A percentile compares a stretch with the other conserved stretches of the same genome.
phyloP scores from a whole-genome alignment of 208 protist genomes.

The Endotrypanum monterogeii region DNA sequence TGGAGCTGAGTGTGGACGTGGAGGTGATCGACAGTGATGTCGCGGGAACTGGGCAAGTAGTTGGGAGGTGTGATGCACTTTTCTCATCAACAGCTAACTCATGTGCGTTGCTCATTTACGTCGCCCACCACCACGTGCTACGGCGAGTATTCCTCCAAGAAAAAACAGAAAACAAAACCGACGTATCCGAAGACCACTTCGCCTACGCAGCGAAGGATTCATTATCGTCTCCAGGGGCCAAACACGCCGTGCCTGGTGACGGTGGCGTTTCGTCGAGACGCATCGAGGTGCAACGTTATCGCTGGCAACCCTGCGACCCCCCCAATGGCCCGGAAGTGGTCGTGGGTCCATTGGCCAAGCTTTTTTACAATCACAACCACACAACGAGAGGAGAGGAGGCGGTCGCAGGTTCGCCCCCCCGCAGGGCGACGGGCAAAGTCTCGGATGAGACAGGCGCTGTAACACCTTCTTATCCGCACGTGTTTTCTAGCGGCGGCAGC shows the following conservation, averaged over 20 bases:
- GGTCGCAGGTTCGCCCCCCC: not conserved
- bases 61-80: not conserved
- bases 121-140: conserved; percentile 12
- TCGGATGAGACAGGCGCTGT: not conserved
- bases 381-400: not conserved
- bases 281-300: conserved; percentile 4
- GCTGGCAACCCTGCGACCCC: conserved; percentile 13
- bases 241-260: not conserved
- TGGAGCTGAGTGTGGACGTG: conserved; percentile 13
- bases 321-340: not conserved
- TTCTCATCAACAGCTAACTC: not conserved
- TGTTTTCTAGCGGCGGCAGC: conserved; percentile 10
- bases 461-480: not conserved
- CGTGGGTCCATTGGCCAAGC: not conserved
- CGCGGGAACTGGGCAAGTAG: not conserved
- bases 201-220: not conserved
- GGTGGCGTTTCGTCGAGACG: not conserved
- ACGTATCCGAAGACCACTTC: not conserved
- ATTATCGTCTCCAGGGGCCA: not conserved
- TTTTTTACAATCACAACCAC: not conserved
- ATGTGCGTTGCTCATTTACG: conserved; percentile 19
- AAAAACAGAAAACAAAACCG: not conserved
- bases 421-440: not conserved
- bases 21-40: not conserved
- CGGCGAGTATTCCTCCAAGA: conserved; percentile 8